Evolutionary conservation across 2,329 filamentous ascomycete genomes (phyloP).

Genomic region (Calonectria crousiana): DNA sequence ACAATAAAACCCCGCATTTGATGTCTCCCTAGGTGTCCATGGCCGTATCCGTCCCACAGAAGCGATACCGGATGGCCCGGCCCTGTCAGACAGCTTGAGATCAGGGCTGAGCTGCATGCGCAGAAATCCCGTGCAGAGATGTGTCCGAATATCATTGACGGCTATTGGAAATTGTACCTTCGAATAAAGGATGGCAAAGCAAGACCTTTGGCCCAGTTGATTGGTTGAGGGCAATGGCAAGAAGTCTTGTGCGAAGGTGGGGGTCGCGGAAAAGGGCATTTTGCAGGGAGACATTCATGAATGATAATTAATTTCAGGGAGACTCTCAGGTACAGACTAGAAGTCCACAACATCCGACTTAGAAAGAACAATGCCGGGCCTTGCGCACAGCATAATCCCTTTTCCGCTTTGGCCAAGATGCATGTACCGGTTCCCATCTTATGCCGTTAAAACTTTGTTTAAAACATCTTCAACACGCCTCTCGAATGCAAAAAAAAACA

Average conservation of each 20-base stretch:
- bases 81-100: background rate
- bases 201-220: background rate
- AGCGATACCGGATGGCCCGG: slow-evolving; percentile 5
- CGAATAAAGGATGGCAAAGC: background rate
- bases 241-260: background rate
- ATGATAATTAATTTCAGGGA: background rate
- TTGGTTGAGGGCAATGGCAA: background rate
- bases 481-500: background rate
- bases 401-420: background rate
- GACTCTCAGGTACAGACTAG: background rate
- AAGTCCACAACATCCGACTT: background rate
- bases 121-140: background rate
- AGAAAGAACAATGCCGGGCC: background rate
- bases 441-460: too few species aligned
- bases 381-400: background rate
- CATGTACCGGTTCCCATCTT: background rate
- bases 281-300: background rate
- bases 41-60: background rate
- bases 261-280: background rate
- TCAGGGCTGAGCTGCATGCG: background rate
- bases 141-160: background rate
- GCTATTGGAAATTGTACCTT: background rate
- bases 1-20: slow-evolving; percentile 13
- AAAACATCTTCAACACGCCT: background rate
- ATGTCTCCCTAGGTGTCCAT: background rate